phyloP scores from a whole-genome alignment of 78 protist species.

The Pigoraptor vietnamica region DNA sequence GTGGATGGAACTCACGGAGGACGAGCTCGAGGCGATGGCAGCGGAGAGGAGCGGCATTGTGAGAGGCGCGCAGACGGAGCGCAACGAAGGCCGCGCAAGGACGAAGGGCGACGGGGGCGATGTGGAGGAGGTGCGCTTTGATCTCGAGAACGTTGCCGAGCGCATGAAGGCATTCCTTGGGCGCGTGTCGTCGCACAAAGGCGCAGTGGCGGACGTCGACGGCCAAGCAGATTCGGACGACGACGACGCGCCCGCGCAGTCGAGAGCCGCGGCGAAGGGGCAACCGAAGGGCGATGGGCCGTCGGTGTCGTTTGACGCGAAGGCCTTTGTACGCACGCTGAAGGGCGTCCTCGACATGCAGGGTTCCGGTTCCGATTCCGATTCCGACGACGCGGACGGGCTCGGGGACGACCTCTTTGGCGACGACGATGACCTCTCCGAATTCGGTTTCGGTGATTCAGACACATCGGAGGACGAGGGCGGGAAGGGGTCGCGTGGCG shows the following conservation, averaged over 20 bases:
- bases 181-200: neutral
- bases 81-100: neutral
- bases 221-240: neutral
- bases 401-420: neutral
- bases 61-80: neutral
- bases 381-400: neutral
- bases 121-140: neutral
- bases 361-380: neutral
- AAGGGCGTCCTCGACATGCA: neutral
- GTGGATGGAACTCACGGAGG: neutral
- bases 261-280: neutral
- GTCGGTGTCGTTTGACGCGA: neutral
- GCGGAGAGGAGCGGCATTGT: neutral
- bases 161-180: neutral
- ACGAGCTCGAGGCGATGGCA: neutral
- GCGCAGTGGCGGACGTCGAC: neutral
- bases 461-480: too few species aligned
- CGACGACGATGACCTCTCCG: neutral
- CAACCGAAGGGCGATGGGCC: neutral
- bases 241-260: neutral
- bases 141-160: neutral
- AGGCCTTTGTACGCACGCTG: neutral
- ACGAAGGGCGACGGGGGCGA: neutral
- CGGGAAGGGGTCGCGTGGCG: too few species aligned
- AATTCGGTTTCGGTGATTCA: too few species aligned